Percentiles rank a stretch among this genome's conserved stretches.
These are phyloP conservation scores for Elongisporangium undulatum DNA, from an alignment of 352 stramenopile species.

Conservation along the genomic window DNA sequence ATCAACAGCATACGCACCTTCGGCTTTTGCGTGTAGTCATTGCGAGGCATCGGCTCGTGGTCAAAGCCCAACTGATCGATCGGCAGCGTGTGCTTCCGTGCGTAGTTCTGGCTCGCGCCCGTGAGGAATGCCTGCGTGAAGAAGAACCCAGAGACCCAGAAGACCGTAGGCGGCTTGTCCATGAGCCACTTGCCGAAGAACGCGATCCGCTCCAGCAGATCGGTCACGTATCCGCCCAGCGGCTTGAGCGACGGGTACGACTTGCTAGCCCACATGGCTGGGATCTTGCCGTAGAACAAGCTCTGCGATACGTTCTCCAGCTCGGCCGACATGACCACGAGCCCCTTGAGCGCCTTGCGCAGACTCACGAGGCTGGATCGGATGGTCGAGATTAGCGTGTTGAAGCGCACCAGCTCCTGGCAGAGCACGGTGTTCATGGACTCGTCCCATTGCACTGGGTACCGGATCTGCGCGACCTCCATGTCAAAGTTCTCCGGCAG, in stretches of 20 bases:
- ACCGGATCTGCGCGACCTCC: conserved; percentile 89
- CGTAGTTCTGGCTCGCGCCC: conserved; percentile 93
- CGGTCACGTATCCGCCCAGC: conserved; percentile 86
- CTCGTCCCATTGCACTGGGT: conserved; percentile 90
- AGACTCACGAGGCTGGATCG: conserved; percentile 82
- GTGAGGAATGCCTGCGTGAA: conserved; percentile 96
- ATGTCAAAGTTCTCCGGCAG: conserved; percentile 91
- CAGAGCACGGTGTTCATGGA: conserved; percentile 94
- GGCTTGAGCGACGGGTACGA: conserved; percentile 95
- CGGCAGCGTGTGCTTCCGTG: conserved; percentile 88
- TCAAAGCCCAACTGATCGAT: conserved; percentile 88
- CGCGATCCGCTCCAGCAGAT: conserved; percentile 87
- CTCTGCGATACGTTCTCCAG: conserved; percentile 92
- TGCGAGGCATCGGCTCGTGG: conserved; percentile 75
- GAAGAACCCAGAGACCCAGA: conserved; percentile 95
- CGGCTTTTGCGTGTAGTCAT: conserved; percentile 66
- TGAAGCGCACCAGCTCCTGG: conserved; percentile 93
- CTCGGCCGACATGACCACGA: conserved; percentile 93
- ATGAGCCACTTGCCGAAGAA: conserved; percentile 92
- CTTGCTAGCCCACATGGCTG: conserved; percentile 81
- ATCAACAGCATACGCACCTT: conserved; percentile 25
- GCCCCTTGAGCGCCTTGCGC: conserved; percentile 87
- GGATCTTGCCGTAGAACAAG: conserved; percentile 92
- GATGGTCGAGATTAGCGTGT: conserved; percentile 90
- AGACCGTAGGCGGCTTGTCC: conserved; percentile 82